Base-by-base conservation (phyloP, 495 filamentous ascomycete species). In the Chaetomium cochliodes region DNA sequence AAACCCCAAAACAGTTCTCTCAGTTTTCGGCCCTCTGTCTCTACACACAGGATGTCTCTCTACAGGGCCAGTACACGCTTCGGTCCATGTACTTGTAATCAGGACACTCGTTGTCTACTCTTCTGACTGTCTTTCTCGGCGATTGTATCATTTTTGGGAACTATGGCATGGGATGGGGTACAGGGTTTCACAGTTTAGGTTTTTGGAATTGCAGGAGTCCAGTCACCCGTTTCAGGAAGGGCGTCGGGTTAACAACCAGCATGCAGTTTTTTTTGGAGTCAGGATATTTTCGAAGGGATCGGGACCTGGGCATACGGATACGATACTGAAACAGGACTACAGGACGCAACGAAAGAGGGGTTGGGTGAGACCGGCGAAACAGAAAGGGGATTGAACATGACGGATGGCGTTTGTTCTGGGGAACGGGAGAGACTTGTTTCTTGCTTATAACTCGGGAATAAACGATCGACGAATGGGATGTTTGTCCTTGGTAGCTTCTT, bases 131-230 rank as follows among this genome's bases (percentile, higher is more conserved):
- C 55, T 44, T 23, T 58, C n/a, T 12, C 16, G 37, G 22, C 9
- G 8, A 46, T 5, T 58, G 55, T 58, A 46, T 46, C 23, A 56
- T 42, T 15, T 15, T 58, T 58, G 37, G 55, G 39, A 28, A 28
- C 39, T 46, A 22, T 16, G 33, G 54, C 20, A 46, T 30, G 28
- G 9, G 55, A 46, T 30, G 28, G 9, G 55, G 22, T 11, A 46
- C 23, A 15, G 23, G 20, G 15, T 58, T 41, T 26, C 26, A 18
- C n/a, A n/a, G 2, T 26, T 58, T 25, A 7, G 33, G n/a, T 13
- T 13, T 57, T 37, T 15, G 54, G 22, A 42, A 25, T 18, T 18
- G 18, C 22, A 25, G 20, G 37, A 25, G 54, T 55, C 50, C 13
- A 52, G 23, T 26, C 50, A 22, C 11, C 50, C 13, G 11, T 26